Evolutionary conservation across 345 rosid species (phyloP).

Genomic region (Alliaria petiolata): DNA sequence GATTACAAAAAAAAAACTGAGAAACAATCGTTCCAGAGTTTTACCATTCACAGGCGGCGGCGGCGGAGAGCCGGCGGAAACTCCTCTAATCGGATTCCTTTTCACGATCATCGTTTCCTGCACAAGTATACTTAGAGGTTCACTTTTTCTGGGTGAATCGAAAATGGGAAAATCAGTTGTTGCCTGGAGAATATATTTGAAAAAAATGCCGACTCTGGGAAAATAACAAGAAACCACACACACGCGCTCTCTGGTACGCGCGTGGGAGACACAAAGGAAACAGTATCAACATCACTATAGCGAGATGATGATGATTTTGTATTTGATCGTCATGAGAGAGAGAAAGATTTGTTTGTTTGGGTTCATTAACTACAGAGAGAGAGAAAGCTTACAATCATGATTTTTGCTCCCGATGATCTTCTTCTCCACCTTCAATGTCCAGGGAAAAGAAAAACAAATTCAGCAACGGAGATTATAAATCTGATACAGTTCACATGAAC

Average conservation of each 20-base stretch:
- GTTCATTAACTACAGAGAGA: background rate
- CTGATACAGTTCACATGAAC: background rate
- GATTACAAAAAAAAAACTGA: too few relatives aligned
- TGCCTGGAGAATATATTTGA: slow-evolving; percentile 14
- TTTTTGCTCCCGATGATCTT: background rate
- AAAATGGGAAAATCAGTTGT: background rate
- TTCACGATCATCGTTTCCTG: slow-evolving; percentile 24
- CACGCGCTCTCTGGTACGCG: slow-evolving; percentile 28
- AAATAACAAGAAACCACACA: slow-evolving; percentile 11
- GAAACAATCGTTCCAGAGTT: background rate
- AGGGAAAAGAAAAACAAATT: background rate
- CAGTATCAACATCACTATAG: slow-evolving; percentile 5
- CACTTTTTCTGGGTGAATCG: too few relatives aligned
- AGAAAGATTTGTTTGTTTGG: background rate
- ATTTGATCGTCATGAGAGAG: background rate
- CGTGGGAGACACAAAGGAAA: slow-evolving; percentile 22
- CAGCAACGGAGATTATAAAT: background rate
- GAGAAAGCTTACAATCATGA: slow-evolving; percentile 7
- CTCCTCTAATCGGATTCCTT: slow-evolving; percentile 25
- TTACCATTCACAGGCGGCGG: slow-evolving; percentile 6
- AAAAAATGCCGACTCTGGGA: slow-evolving; percentile 6
- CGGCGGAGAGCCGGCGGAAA: slow-evolving; percentile 27
- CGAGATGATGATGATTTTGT: slow-evolving; percentile 17
- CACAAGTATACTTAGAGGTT: too few relatives aligned
- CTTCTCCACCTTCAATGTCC: background rate